phyloP scores from a whole-genome alignment of 2,329 filamentous ascomycete genomes.

The Phaeomoniella chlamydospora region DNA sequence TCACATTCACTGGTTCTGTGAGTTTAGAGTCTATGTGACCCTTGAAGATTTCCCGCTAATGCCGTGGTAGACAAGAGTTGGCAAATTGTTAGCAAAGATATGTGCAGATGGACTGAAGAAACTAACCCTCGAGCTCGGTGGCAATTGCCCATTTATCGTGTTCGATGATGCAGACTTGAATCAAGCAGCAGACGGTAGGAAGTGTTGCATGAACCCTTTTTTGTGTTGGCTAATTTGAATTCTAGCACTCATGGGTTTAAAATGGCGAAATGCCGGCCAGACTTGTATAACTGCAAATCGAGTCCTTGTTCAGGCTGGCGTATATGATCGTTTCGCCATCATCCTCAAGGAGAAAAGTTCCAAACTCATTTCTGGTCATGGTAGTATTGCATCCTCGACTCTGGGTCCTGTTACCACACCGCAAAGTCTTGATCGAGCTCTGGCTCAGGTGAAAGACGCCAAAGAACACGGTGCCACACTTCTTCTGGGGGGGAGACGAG shows the following conservation, averaged over 20 bases:
- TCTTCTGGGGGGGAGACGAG: conserved; percentile 37
- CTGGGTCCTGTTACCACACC: conserved; percentile 47
- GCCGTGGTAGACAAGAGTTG: conserved; percentile 42
- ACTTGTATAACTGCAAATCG: conserved; percentile 31
- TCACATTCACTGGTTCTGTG: conserved; percentile 42
- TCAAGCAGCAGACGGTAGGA: conserved; percentile 19
- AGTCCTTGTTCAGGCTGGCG: conserved; percentile 26
- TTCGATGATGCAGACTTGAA: conserved; percentile 51
- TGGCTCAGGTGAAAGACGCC: conserved; percentile 49
- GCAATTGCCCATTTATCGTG: conserved; percentile 50
- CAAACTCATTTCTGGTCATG: conserved; percentile 44
- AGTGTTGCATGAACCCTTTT: no score
- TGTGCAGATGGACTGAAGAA: conserved; percentile 50
- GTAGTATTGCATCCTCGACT: conserved; percentile 37
- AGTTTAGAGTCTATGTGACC: no score
- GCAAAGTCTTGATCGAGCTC: conserved; percentile 39
- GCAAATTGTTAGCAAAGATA: conserved; percentile 46
- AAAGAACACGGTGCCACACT: conserved; percentile 46
- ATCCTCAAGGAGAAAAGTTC: conserved; percentile 37
- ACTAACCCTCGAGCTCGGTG: conserved; percentile 48
- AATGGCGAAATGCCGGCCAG: conserved; percentile 28
- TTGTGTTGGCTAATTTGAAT: no score
- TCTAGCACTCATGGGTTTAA: conserved; percentile 24
- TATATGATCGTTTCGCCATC: conserved; percentile 38
- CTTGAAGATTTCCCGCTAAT: no score